A percentile compares a stretch with the other conserved stretches of the same genome.
phyloP scores from a whole-genome alignment of 495 filamentous ascomycete species.

The Friedmanniomyces endolithicus region DNA sequence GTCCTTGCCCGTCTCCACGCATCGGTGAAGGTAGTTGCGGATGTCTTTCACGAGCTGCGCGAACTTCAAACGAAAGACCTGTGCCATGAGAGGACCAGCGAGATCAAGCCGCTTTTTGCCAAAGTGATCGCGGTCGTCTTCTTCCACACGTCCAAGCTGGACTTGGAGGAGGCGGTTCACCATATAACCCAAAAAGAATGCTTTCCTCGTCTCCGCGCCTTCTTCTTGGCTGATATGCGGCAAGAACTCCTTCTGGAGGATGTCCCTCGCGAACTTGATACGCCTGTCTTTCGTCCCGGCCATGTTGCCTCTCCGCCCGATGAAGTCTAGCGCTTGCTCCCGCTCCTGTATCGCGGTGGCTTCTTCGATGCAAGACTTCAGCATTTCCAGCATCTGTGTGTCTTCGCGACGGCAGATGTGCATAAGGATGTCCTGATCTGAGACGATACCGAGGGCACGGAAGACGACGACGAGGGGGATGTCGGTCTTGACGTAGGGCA shows the following conservation, averaged over 20 bases:
- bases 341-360: conserved; percentile 90
- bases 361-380: conserved; percentile 93
- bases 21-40: conserved; percentile 75
- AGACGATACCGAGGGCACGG: conserved; percentile 87
- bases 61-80: conserved; percentile 80
- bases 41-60: conserved; percentile 80
- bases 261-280: conserved; percentile 78
- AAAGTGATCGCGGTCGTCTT: conserved; percentile 96
- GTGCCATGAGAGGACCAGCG: conserved; percentile 84
- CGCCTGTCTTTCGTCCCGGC: conserved; percentile 72
- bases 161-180: conserved; percentile 87
- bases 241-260: conserved; percentile 91
- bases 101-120: conserved; percentile 97
- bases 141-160: conserved; percentile 76
- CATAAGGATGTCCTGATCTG: conserved; percentile 94
- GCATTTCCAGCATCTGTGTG: conserved; percentile 91
- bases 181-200: conserved; percentile 99
- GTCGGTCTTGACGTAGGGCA: conserved; percentile 89
- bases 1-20: conserved; percentile 74
- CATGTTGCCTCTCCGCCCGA: conserved; percentile 77
- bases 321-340: conserved; percentile 90
- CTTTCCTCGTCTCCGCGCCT: conserved; percentile 93
- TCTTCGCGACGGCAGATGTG: conserved; percentile 93
- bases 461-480: conserved; percentile 92
- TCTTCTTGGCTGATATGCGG: conserved; percentile 93